A percentile compares a stretch with the other conserved stretches of the same genome.
Conservation (phyloP, 163 green algal species). For the Chlamydomonas reinhardtii region DNA sequence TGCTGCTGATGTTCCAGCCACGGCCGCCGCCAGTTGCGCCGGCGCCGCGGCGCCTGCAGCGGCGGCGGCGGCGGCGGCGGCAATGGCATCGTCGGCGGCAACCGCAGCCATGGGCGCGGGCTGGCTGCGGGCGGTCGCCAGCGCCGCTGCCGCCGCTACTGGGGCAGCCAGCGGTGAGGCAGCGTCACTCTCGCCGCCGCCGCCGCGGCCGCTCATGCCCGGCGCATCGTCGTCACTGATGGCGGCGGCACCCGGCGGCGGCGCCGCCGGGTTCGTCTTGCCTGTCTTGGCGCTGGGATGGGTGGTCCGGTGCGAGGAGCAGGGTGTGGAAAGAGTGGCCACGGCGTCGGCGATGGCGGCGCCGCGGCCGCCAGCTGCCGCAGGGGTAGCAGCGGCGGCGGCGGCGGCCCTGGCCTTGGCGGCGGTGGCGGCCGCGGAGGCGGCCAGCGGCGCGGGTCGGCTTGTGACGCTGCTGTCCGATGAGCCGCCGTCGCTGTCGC, state of each 20-base stretch:
- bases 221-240: background rate
- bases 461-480: constrained; percentile 10
- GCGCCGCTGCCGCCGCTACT: no score
- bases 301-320: no score
- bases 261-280: background rate
- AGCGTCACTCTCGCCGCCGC: no score
- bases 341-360: background rate
- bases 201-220: constrained; percentile 15
- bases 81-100: background rate
- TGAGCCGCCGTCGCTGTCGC: background rate
- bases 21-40: background rate
- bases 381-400: background rate
- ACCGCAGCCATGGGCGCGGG: background rate
- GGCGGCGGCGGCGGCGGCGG: background rate
- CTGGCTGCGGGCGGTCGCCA: background rate
- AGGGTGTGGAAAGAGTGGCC: background rate
- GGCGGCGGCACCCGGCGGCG: no score
- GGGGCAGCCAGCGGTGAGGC: no score
- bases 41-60: background rate
- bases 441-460: background rate
- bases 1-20: background rate
- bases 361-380: background rate
- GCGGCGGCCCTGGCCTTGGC: background rate
- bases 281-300: background rate
- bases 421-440: background rate